Evolutionary conservation across 2,329 filamentous ascomycete species (phyloP).

Genomic region (Immersiporthe knoxdaviesiana): DNA sequence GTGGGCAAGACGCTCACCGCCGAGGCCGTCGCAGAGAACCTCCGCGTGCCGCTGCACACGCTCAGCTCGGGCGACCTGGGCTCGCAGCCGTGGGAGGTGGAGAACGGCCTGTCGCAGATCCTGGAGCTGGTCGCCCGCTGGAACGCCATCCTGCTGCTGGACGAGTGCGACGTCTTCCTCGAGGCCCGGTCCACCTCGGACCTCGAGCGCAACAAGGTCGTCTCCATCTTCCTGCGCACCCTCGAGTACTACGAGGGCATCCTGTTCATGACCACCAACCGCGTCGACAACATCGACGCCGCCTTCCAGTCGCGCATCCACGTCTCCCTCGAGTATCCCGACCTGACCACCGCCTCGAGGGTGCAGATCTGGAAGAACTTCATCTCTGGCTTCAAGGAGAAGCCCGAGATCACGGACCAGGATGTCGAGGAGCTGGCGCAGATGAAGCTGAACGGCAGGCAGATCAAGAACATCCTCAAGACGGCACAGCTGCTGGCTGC

Average conservation of each 20-base stretch:
- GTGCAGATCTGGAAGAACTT: conserved; percentile 46
- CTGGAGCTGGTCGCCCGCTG: conserved; percentile 74
- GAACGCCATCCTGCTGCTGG: conserved; percentile 72
- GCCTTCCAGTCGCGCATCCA: conserved; percentile 54
- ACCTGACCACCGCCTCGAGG: conserved; percentile 43
- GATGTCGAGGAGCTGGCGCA: conserved; percentile 45
- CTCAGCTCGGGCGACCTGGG: conserved; percentile 71
- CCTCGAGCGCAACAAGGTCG: conserved; percentile 46
- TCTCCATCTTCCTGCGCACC: conserved; percentile 45
- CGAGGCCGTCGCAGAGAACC: conserved; percentile 54
- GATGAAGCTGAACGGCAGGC: conserved; percentile 40
- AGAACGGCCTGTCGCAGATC: conserved; percentile 67
- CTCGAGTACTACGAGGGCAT: conserved; percentile 54
- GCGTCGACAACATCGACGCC: conserved; percentile 48
- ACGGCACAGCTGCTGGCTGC: conserved; percentile 39
- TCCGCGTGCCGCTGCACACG: conserved; percentile 53
- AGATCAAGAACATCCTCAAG: conserved; percentile 45
- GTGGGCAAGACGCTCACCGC: conserved; percentile 56
- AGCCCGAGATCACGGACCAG: conserved; percentile 36
- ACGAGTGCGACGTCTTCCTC: conserved; percentile 70
- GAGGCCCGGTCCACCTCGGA: conserved; percentile 37
- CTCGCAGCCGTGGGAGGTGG: conserved; percentile 65
- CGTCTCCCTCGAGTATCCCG: conserved; percentile 51
- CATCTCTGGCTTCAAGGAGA: conserved; percentile 38
- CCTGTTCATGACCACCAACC: conserved; percentile 54